phyloP scores from a whole-genome alignment of 345 rosid genomes.

The Noccaea bulbosa region DNA sequence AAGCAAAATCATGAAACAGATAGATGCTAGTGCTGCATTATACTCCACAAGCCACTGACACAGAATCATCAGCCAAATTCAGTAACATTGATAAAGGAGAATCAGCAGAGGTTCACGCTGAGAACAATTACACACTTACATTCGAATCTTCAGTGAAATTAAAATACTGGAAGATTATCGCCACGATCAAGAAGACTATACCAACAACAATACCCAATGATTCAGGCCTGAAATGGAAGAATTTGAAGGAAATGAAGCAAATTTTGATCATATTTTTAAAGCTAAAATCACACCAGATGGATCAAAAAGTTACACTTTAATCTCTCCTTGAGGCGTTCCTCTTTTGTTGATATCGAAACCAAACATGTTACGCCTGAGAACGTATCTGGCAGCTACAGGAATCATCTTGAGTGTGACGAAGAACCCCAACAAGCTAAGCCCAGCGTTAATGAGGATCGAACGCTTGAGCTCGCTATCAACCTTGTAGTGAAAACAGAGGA shows the following conservation, averaged over 20 bases:
- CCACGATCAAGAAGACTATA: constrained; percentile 80
- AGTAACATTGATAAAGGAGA: constrained; percentile 8
- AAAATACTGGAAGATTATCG: constrained; percentile 82
- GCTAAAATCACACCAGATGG: background rate
- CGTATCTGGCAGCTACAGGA: constrained; percentile 86
- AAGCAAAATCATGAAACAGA: constrained; percentile 96
- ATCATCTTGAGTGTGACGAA: constrained; percentile 68
- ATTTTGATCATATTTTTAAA: background rate
- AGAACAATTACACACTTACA: constrained; percentile 54
- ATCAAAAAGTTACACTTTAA: constrained; percentile 71
- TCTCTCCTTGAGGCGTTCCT: constrained; percentile 80
- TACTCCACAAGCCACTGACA: constrained; percentile 98
- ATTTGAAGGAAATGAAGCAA: background rate
- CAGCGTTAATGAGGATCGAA: constrained; percentile 82
- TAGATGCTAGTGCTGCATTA: constrained; percentile 90
- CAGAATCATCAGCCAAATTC: constrained; percentile 24
- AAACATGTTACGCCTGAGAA: constrained; percentile 72
- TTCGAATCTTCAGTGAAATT: constrained; percentile 92
- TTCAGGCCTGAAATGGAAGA: constrained; percentile 72
- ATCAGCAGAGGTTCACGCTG: background rate
- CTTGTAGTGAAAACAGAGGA: constrained; percentile 61
- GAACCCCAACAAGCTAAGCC: constrained; percentile 74
- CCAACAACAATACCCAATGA: constrained; percentile 93
- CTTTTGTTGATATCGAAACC: constrained; percentile 93
- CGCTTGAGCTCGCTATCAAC: constrained; percentile 62